These are phyloP conservation scores for Angomonas desouzai DNA, from an alignment of 208 protist genomes.

Conservation along the genomic window DNA sequence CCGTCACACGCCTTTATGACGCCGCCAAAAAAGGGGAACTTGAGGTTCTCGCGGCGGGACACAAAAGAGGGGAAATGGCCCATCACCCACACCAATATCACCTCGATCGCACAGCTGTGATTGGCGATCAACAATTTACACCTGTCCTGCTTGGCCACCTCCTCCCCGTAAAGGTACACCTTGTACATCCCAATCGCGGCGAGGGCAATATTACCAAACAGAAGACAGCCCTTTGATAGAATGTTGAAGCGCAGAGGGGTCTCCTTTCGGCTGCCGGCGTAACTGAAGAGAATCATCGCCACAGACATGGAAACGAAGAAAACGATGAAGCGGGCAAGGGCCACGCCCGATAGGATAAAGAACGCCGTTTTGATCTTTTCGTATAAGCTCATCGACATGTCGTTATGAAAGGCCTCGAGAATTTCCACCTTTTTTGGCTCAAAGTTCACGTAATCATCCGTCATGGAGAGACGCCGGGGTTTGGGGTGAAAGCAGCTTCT, in stretches of 20 bases:
- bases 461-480: conserved; percentile 43
- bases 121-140: conserved; percentile 76
- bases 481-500: conserved; percentile 25
- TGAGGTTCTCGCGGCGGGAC: conserved; percentile 66
- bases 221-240: conserved; percentile 24
- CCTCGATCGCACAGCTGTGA: conserved; percentile 80
- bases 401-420: conserved; percentile 61
- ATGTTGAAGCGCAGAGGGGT: conserved; percentile 53
- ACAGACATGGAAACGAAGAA: conserved; percentile 16
- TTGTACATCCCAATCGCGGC: conserved; percentile 54
- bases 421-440: conserved; percentile 47
- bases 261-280: conserved; percentile 24
- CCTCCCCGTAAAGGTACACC: conserved; percentile 51
- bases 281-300: conserved; percentile 26
- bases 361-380: conserved; percentile 63
- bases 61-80: conserved; percentile 75
- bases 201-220: conserved; percentile 30
- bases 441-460: conserved; percentile 57
- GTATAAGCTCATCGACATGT: conserved; percentile 69
- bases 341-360: conserved; percentile 61
- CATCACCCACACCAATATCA: conserved; percentile 56
- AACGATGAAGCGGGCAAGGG: neutral
- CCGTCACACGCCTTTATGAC: conserved; percentile 41
- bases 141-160: conserved; percentile 33
- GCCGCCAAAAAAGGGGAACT: conserved; percentile 53